A percentile compares a stretch with the other conserved stretches of the same genome.
Conservation (phyloP, 2,329 filamentous ascomycete species). For the Lecanoromycetidae sp. region DNA sequence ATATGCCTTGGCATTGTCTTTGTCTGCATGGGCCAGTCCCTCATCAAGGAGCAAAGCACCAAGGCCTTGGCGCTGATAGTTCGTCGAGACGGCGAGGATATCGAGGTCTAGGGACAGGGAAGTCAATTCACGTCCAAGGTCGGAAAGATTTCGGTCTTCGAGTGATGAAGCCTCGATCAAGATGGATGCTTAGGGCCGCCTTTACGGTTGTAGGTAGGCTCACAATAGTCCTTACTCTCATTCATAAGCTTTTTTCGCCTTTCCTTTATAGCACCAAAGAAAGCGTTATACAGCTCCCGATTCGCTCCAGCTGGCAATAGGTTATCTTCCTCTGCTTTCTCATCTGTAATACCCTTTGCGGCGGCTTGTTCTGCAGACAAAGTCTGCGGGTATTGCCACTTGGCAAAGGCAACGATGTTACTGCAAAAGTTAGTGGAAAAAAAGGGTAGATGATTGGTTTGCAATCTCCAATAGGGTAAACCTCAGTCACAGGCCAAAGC, state of each 20-base stretch:
- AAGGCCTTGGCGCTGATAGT: conserved; percentile 28
- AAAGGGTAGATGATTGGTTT: too few species aligned
- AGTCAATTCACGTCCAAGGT: too few species aligned
- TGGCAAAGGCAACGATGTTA: conserved; percentile 6
- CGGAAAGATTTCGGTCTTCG: too few species aligned
- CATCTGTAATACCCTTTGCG: background rate
- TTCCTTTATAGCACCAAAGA: background rate
- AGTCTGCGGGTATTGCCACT: conserved; percentile 4
- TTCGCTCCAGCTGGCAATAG: background rate
- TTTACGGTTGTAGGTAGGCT: background rate
- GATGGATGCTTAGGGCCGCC: too few species aligned
- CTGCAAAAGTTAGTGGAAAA: too few species aligned
- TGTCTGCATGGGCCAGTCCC: conserved; percentile 28
- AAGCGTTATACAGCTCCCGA: background rate
- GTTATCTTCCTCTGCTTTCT: background rate
- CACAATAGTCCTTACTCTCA: background rate
- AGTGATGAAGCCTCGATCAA: too few species aligned
- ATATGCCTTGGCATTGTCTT: conserved; percentile 25
- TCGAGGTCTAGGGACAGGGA: conserved; percentile 27
- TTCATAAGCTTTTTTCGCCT: background rate
- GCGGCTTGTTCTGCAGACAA: background rate
- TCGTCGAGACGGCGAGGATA: conserved; percentile 27
- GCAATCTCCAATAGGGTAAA: too few species aligned
- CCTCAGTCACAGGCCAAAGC: too few species aligned
- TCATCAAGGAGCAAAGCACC: conserved; percentile 27